Base-by-base conservation (phyloP, 495 filamentous ascomycete species). In the Penicillium herquei region DNA sequence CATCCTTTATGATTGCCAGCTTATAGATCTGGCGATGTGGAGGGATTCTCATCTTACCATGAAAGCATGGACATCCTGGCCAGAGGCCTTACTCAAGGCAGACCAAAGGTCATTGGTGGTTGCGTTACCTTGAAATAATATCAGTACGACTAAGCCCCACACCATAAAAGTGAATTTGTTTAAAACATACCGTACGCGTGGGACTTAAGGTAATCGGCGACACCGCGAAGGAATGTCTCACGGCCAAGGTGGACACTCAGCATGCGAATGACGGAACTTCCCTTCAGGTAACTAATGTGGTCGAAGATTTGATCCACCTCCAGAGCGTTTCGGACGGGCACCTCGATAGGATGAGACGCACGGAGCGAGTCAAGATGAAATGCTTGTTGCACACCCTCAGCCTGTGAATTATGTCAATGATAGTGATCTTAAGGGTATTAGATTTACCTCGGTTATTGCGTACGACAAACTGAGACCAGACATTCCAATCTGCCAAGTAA, bases 241-340 rank as follows among this genome's bases (percentile, higher is more conserved):
- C 86, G 84, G 12, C 90, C 90, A 30, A 98, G 85, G 68, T 97
- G 87, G 51, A 84, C 82, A 45, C 89, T 90, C 54, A 98, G 73
- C 94, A 97, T 97, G 61, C 94, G 85, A 66, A 98, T 94, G 49
- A 93, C 88, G 26, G 91, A 94, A 71, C 90, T 94, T 42, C 94
- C 94, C 72, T 98, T 98, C 43, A 91, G 79, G 68, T 98, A 98
- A 70, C 89, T 94, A 69, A 97, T 96, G 64, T 86, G 83, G 70
- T 97, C 93, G 68, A 97, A 97, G 55, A 96, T 94, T 64, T 97
- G 93, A 70, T 97, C 92, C 48, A 97, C 90, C 59, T 98, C 92
- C 2, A 96, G 81, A 16, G 90, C 92, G 63, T 93, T 90, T 60
- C 81, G 84, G 30, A 98, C 92, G 0, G 90, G 88, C 11, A 97